Evolutionary conservation across 1,284 basidiomycete genomes (phyloP).

Genomic region (Mycosarcoma mackinlayi): DNA sequence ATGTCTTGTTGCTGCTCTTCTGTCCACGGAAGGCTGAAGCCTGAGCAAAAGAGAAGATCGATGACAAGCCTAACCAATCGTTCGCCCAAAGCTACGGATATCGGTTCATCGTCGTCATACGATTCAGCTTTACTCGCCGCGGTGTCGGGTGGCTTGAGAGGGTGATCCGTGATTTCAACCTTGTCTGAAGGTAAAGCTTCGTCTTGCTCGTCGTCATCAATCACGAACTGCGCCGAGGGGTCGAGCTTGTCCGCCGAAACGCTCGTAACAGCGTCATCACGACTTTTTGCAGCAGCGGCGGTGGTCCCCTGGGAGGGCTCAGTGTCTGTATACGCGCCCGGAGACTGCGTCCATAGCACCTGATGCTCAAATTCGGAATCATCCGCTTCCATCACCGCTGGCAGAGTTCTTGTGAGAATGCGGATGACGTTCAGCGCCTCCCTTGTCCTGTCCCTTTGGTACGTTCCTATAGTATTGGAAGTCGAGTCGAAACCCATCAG

Average conservation of each 20-base stretch:
- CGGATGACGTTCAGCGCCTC: constrained; percentile 64
- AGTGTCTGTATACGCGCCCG: constrained; percentile 17
- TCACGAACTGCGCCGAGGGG: constrained; percentile 57
- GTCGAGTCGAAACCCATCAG: constrained; percentile 13
- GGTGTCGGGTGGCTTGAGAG: constrained; percentile 16
- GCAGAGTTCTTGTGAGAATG: constrained; percentile 60
- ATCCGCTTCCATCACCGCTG: constrained; percentile 48
- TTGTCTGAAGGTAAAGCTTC: neutral
- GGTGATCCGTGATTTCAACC: constrained; percentile 25
- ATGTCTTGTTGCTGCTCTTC: constrained; percentile 55
- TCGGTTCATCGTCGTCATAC: constrained; percentile 11
- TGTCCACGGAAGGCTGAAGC: constrained; percentile 66
- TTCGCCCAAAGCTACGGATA: constrained; percentile 44
- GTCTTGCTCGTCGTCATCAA: constrained; percentile 56
- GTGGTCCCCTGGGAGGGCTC: neutral
- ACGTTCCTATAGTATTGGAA: neutral
- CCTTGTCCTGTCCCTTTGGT: constrained; percentile 45
- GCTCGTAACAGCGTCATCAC: neutral
- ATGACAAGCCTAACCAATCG: constrained; percentile 46
- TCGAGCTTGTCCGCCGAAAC: constrained; percentile 35
- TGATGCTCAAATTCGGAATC: constrained; percentile 36
- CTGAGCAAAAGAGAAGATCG: constrained; percentile 65
- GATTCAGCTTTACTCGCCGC: neutral
- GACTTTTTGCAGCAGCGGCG: neutral
- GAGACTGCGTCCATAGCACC: constrained; percentile 47